These are phyloP conservation scores for Phyllosticta citriasiana DNA, from an alignment of 2,329 filamentous ascomycete species.

Conservation along the genomic window DNA sequence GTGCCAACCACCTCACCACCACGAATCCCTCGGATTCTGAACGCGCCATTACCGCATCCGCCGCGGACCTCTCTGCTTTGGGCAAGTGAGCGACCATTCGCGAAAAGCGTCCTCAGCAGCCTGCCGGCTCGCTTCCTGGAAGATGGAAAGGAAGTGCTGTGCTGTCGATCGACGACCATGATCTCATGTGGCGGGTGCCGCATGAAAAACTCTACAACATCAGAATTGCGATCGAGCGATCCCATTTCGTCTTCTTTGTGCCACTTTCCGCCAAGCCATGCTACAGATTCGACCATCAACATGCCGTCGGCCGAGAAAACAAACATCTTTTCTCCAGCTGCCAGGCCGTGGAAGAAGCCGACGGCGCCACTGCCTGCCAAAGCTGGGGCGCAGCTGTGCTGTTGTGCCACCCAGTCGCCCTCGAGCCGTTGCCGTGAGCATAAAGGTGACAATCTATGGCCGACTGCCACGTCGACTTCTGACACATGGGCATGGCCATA, in stretches of 20 bases:
- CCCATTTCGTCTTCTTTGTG: neutral
- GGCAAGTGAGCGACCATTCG: neutral
- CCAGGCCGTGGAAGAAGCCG: neutral
- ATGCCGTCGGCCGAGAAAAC: neutral
- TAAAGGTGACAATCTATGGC: neutral
- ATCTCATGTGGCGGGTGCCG: conserved; percentile 8
- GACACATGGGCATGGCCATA: neutral
- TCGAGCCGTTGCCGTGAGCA: neutral
- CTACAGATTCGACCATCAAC: neutral
- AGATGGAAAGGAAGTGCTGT: neutral
- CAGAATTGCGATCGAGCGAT: conserved; percentile 5
- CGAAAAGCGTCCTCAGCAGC: neutral
- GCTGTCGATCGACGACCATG: conserved; percentile 5
- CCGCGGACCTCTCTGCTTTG: neutral
- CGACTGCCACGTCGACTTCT: neutral
- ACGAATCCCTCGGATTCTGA: neutral
- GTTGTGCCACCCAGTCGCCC: neutral
- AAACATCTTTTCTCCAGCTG: neutral
- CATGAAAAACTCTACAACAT: conserved; percentile 6
- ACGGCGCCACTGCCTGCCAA: neutral
- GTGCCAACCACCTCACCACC: neutral
- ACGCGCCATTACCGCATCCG: neutral
- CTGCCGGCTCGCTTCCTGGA: neutral
- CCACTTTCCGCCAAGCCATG: neutral
- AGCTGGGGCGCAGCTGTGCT: neutral